A percentile compares a stretch with the other conserved stretches of the same genome.
These are phyloP conservation scores for Terfezia claveryi DNA, from an alignment of 495 filamentous ascomycete genomes.

Conservation along the genomic window DNA sequence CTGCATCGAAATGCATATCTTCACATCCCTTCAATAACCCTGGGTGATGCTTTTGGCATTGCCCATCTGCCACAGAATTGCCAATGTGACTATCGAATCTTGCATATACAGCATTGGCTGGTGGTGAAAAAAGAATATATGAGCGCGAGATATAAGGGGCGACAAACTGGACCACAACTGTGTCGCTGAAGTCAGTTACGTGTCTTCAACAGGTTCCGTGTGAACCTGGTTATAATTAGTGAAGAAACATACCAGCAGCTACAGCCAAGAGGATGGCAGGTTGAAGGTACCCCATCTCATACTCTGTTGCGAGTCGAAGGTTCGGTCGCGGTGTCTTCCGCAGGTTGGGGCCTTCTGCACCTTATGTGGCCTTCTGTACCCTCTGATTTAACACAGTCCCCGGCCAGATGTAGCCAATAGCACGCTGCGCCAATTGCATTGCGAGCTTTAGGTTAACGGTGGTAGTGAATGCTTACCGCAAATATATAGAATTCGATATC, in stretches of 20 bases:
- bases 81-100: constrained; percentile 16
- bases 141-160: constrained; percentile 7
- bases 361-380: too few species aligned
- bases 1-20: constrained; percentile 10
- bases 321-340: too few species aligned
- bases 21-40: constrained; percentile 13
- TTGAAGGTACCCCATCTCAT: not conserved
- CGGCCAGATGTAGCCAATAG: too few species aligned
- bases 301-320: too few species aligned
- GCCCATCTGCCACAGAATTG: constrained; percentile 1
- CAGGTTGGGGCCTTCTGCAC: too few species aligned
- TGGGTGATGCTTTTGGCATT: constrained; percentile 10
- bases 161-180: constrained; percentile 5
- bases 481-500: too few species aligned
- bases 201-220: not conserved
- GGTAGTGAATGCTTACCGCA: too few species aligned
- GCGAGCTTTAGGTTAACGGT: too few species aligned
- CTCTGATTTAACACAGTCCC: too few species aligned
- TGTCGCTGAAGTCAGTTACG: too few species aligned
- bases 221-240: not conserved
- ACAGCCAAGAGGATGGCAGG: not conserved
- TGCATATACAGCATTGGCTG: constrained; percentile 3
- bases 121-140: constrained; percentile 5
- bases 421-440: too few species aligned
- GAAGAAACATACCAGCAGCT: not conserved